Base-by-base conservation (phyloP, 2,329 filamentous ascomycete genomes). In the Fusarium sp. region DNA sequence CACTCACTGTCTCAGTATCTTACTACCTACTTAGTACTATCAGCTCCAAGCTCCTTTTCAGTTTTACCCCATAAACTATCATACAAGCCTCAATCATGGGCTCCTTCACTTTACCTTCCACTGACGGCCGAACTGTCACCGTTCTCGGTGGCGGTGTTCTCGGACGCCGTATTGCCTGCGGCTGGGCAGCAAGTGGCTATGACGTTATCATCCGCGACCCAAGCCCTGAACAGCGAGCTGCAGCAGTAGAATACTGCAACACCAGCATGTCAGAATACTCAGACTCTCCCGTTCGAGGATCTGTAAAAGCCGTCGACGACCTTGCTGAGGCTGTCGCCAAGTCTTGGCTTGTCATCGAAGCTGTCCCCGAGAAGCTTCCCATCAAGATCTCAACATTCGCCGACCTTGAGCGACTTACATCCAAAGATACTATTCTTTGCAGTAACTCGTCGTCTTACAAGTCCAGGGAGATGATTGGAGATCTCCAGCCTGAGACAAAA, bases 111-210 rank as follows among this genome's bases (percentile, higher is more conserved):
- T 20, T 64, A 8, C 61, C 61, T 16, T 41, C 59, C 3, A 46
- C 30, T 0, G 18, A 32, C 0, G 37, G 37, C 0, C 51, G 61
- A 4, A 49, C n/a, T 0, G 59, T 64, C 10, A 16, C 37, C 1
- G 20, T 64, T 5, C 61, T 64, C 2, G 61, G 59, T 4, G 61
- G 59, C 4, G 61, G 61, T 2, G 61, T 64, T 0, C 44, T 64
- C 1, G 61, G 61, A 2, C 61, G 61, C 1, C 59, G 61, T 0
- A 64, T 64, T 4, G 61, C 59, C 6, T 64, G 61, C 1, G 61
- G 59, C 3, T 64, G 61, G 61, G 59, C 25, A 40, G 61, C 61
- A 45, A 64, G 61, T 13, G 51, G 61, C 24, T 64, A 57, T 14
- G 44, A 64, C 2, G 61, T 64, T 34, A 4, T 64, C 8, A 58